Percentiles rank a stretch among this genome's conserved stretches.
Conservation (phyloP, 1,139 yeast genomes). For the Torulaspora pretoriensis region DNA sequence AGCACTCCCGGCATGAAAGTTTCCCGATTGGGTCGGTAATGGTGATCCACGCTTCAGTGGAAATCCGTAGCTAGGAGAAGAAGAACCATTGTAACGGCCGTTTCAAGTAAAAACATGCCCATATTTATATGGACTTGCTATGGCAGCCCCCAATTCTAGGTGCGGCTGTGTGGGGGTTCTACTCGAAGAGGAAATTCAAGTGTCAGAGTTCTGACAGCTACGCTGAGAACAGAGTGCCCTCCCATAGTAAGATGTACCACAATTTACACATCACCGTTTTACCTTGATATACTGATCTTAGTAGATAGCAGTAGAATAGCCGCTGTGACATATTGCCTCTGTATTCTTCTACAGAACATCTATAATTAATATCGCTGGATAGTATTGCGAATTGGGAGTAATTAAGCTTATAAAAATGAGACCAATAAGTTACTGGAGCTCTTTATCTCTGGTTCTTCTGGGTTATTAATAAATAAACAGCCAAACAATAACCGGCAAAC, state of each 20-base stretch:
- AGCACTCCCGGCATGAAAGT: neutral
- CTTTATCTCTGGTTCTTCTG: neutral
- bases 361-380: neutral
- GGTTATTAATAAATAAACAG: neutral
- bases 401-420: neutral
- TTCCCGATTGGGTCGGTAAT: slow-evolving; percentile 2
- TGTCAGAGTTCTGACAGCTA: neutral
- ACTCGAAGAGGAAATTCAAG: neutral
- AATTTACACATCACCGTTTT: neutral
- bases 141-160: too few relatives aligned
- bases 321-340: neutral
- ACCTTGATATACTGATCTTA: neutral
- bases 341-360: neutral
- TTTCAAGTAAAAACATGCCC: neutral
- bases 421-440: neutral
- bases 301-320: neutral
- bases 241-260: neutral
- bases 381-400: neutral
- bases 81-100: slow-evolving; percentile 1
- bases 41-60: slow-evolving; percentile 3
- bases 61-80: neutral
- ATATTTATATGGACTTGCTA: neutral
- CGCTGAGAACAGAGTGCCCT: neutral
- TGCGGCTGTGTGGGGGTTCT: neutral
- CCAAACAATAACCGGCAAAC: neutral